Percentiles rank a stretch among this genome's conserved stretches.
These are phyloP conservation scores for Podospora pseudocomata DNA, from an alignment of 495 filamentous ascomycete genomes.

Conservation along the genomic window DNA sequence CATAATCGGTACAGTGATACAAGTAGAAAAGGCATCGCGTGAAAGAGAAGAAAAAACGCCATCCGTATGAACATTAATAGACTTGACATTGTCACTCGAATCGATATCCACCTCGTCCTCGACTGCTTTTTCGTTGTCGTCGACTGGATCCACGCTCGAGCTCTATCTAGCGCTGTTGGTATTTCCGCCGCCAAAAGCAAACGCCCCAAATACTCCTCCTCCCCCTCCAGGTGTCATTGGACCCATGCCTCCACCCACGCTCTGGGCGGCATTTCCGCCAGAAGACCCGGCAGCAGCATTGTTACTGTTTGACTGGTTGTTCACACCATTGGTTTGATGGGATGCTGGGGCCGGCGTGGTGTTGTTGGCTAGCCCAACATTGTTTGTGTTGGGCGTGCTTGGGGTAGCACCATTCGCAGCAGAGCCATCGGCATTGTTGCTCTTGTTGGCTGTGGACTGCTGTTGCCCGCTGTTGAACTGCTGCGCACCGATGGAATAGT, in stretches of 20 bases:
- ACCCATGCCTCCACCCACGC: conserved; percentile 44
- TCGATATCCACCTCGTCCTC: background rate
- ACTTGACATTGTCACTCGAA: background rate
- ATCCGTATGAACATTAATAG: background rate
- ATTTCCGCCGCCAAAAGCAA: conserved; percentile 41
- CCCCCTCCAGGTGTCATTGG: conserved; percentile 67
- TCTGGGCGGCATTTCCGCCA: conserved; percentile 18
- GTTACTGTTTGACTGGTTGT: background rate
- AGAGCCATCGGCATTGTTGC: conserved; percentile 24
- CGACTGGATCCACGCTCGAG: background rate
- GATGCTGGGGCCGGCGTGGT: conserved; percentile 58
- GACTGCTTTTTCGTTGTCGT: background rate
- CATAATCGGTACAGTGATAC: background rate
- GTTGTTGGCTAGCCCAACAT: conserved; percentile 42
- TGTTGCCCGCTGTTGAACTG: conserved; percentile 39
- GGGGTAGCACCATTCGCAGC: conserved; percentile 52
- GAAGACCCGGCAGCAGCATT: background rate
- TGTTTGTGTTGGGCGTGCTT: conserved; percentile 65
- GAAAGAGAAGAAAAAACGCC: background rate
- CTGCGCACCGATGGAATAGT: conserved; percentile 48
- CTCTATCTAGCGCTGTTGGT: background rate
- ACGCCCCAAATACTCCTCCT: conserved; percentile 59
- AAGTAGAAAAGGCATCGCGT: background rate
- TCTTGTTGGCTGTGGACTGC: conserved; percentile 4
- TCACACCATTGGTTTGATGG: conserved; percentile 43